These are phyloP conservation scores for Phaeotremella skinneri DNA, from an alignment of 768 basidiomycete species.

Conservation along the genomic window DNA sequence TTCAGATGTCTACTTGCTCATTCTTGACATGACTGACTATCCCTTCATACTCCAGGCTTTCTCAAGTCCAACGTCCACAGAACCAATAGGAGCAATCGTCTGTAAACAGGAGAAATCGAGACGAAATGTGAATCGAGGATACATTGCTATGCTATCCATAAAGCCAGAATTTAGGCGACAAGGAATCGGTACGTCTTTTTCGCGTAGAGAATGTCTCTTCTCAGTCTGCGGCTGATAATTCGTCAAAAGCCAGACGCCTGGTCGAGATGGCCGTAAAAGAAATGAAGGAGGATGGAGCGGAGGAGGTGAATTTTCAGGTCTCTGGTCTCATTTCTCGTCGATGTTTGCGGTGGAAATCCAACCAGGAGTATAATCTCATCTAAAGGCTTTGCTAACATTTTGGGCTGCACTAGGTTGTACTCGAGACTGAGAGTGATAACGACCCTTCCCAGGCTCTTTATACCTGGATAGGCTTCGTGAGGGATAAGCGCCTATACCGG, in stretches of 20 bases:
- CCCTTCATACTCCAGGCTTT: conserved; percentile 57
- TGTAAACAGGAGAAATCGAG: conserved; percentile 94
- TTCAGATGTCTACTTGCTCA: conserved; percentile 3
- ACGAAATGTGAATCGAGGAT: conserved; percentile 71
- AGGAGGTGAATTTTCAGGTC: conserved; percentile 67
- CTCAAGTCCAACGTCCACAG: conserved; percentile 56
- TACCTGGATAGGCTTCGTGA: conserved; percentile 87
- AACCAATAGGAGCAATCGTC: conserved; percentile 85
- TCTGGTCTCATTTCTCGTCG: background rate
- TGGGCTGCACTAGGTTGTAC: conserved; percentile 65
- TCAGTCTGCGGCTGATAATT: background rate
- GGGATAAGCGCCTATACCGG: conserved; percentile 87
- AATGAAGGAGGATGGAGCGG: conserved; percentile 78
- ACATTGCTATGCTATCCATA: conserved; percentile 97
- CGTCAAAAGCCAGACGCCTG: conserved; percentile 73
- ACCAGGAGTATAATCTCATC: background rate
- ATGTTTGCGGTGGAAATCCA: background rate
- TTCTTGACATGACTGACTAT: background rate
- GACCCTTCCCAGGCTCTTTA: conserved; percentile 81
- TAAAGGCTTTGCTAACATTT: background rate
- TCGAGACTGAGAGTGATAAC: conserved; percentile 97
- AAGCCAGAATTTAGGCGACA: conserved; percentile 77
- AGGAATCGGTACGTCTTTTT: conserved; percentile 77
- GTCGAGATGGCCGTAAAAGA: conserved; percentile 76
- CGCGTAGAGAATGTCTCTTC: no score